Evolutionary conservation across 345 rosid species (phyloP), one percentile per base, ranked within the genome.

Genomic region (Brassica juncea): DNA sequence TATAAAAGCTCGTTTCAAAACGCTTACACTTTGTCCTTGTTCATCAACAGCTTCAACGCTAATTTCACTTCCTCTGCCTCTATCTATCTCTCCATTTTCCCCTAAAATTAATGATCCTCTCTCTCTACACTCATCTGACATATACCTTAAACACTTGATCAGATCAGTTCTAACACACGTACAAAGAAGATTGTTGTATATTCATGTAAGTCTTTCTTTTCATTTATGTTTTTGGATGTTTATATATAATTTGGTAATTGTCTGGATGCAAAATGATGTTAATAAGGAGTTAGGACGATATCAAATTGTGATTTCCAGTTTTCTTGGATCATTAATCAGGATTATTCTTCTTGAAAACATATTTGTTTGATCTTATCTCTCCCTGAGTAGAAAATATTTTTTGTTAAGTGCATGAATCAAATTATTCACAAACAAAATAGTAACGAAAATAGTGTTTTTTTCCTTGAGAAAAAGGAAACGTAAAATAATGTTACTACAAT

Each of bases 1-100:
- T 74, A 80, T 80, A 80, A 80, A 80, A 57, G n/a, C 3, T 19
- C 37, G 34, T 62, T 74, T 70, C 66, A 57, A 64, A 21, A 31
- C 75, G 35, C 31, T 74, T 69, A 16, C 25, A 49, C 67, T 74
- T 52, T 80, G 44, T 73, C 57, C 35, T 68, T 69, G 59, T 80
- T 80, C 83, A 69, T 74, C 4, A 14, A 19, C 21, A 62, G 32
- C 79, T 72, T 73, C 75, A 39, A 60, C 66, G 65, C 61, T 70
- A n/a, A 21, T 61, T 62, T 16, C 71, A 5, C 66, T 61, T 62
- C 49, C 5, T 28, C 66, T 59, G 31, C 60, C 60, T 42, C 70
- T n/a, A n/a, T 79, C 21, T n/a, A n/a, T 54, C 44, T 63, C 21
- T 8, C 11, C 35, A 30, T 30, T 72, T 66, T 58, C 61, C 8